phyloP scores from a whole-genome alignment of 148 eudicot species.

The Pharnaceum exiguum region DNA sequence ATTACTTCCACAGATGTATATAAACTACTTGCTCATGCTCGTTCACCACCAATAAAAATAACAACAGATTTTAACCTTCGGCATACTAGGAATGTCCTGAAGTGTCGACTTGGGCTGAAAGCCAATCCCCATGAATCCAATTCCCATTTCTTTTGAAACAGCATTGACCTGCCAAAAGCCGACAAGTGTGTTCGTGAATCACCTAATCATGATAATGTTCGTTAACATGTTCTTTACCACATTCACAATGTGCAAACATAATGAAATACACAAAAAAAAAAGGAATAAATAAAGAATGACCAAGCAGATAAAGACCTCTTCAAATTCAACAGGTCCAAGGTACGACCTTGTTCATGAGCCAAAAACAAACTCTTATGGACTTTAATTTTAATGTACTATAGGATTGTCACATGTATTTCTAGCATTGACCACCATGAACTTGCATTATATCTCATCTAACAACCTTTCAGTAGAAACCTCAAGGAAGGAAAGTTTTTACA shows the following conservation, averaged over 20 bases:
- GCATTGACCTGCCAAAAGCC: conserved; percentile 84
- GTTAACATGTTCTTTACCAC: too few species aligned
- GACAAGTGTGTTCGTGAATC: neutral
- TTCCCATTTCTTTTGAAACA: conserved; percentile 98
- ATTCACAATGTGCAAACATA: too few species aligned
- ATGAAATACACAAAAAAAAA: too few species aligned
- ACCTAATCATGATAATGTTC: neutral
- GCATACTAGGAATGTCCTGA: conserved; percentile 91
- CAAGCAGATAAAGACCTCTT: neutral
- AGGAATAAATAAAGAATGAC: neutral
- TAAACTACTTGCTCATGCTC: neutral
- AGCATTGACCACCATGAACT: neutral
- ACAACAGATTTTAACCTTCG: conserved; percentile 64
- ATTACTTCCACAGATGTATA: neutral
- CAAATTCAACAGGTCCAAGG: neutral
- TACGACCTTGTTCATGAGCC: neutral
- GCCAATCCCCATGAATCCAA: conserved; percentile 92
- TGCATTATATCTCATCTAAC: neutral
- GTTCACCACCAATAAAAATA: neutral
- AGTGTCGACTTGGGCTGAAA: conserved; percentile 90
- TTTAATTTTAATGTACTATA: neutral
- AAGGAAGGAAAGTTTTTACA: too few species aligned
- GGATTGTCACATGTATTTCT: neutral
- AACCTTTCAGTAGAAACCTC: too few species aligned
- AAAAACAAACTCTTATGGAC: neutral